These are phyloP conservation scores for Heracleum sosnowskyi DNA, from an alignment of 129 eudicot species.

Conservation along the genomic window DNA sequence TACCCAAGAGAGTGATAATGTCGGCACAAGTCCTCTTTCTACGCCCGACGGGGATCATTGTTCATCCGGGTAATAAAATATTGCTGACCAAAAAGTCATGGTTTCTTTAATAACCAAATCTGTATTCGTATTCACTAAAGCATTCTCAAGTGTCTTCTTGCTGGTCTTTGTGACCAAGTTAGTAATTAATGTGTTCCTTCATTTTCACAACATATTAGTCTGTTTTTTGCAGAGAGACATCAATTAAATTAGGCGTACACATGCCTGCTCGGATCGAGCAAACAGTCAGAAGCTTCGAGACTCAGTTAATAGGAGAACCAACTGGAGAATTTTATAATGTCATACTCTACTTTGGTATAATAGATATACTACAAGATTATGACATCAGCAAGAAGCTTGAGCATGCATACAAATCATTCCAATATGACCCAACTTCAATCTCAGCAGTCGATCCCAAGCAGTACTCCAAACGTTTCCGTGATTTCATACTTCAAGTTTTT, in stretches of 20 bases:
- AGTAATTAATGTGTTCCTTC: background rate
- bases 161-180: background rate
- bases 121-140: background rate
- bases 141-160: background rate
- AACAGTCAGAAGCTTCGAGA: slow-evolving; percentile 38
- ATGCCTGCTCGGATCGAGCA: slow-evolving; percentile 96
- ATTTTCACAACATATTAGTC: background rate
- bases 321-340: slow-evolving; percentile 67
- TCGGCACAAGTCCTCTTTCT: slow-evolving; percentile 4
- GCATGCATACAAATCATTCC: slow-evolving; percentile 92
- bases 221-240: slow-evolving; percentile 52
- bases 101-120: background rate
- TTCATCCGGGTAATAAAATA: background rate
- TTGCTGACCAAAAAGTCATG: background rate
- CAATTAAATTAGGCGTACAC: slow-evolving; percentile 72
- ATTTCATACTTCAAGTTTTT: slow-evolving; percentile 71
- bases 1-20: background rate
- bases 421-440: slow-evolving; percentile 79
- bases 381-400: slow-evolving; percentile 95
- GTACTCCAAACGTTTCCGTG: slow-evolving; percentile 82
- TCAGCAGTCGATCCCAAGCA: slow-evolving; percentile 96
- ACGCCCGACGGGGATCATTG: background rate
- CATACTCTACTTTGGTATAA: slow-evolving; percentile 90
- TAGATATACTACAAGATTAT: slow-evolving; percentile 86
- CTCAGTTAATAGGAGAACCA: slow-evolving; percentile 2